A percentile compares a stretch with the other conserved stretches of the same genome.
Evolutionary conservation across 495 filamentous ascomycete genomes (phyloP).

Genomic region (Pseudoneurospora amorphoporcata): DNA sequence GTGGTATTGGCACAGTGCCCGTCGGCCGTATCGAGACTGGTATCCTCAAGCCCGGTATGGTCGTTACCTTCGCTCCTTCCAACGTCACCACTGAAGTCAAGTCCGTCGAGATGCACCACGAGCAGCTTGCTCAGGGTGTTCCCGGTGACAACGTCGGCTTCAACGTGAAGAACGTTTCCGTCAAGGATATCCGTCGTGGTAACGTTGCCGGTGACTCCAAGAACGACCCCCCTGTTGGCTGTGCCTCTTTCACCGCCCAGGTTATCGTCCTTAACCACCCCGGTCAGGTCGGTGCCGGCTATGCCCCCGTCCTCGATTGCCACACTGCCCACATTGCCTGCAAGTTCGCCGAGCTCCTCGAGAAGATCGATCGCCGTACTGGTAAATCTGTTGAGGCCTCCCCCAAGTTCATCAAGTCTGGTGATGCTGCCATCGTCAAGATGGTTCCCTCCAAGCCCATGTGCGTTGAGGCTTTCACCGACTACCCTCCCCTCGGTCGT

Average conservation of each 20-base stretch:
- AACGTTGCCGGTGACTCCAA: slow-evolving; percentile 99
- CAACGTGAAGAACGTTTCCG: slow-evolving; percentile 99
- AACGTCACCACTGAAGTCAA: slow-evolving; percentile 99
- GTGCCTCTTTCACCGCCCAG: slow-evolving; percentile 95
- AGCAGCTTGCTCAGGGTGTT: slow-evolving; percentile 91
- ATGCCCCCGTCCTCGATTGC: slow-evolving; percentile 97
- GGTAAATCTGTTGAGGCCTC: slow-evolving; percentile 85
- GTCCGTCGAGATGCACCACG: slow-evolving; percentile 99
- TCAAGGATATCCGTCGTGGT: slow-evolving; percentile 99
- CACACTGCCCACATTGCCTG: slow-evolving; percentile 99
- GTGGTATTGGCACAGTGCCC: slow-evolving; percentile 98
- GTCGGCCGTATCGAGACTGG: slow-evolving; percentile 99
- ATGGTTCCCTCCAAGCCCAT: slow-evolving; percentile 99
- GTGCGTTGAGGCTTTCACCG: slow-evolving; percentile 99
- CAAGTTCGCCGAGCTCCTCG: slow-evolving; percentile 96
- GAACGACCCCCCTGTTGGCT: slow-evolving; percentile 89
- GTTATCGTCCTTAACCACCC: slow-evolving; percentile 99
- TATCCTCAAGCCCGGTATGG: slow-evolving; percentile 95
- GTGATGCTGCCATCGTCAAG: slow-evolving; percentile 99
- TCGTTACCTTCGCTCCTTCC: slow-evolving; percentile 91
- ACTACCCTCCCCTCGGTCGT: slow-evolving; percentile 97
- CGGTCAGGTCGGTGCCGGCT: slow-evolving; percentile 96
- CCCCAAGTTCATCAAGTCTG: slow-evolving; percentile 99
- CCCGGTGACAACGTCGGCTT: slow-evolving; percentile 99
- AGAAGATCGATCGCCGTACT: slow-evolving; percentile 99